Conservation (phyloP, 2,329 filamentous ascomycete species). For the Colletotrichum neosansevieriae region DNA sequence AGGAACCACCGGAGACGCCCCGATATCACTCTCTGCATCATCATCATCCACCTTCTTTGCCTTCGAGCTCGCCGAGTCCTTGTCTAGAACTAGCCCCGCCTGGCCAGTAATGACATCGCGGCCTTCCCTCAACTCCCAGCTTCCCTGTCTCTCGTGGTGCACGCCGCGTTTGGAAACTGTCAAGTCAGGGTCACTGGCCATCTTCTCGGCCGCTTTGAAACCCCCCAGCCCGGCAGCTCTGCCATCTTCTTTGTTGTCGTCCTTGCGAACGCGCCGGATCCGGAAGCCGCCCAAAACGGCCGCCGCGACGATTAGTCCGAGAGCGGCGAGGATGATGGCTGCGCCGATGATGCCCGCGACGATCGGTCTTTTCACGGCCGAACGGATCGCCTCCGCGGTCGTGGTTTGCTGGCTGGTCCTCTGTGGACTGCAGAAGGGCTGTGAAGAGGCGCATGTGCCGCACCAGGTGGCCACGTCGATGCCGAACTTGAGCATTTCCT, state of each 20-base stretch:
- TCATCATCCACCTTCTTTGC: conserved; percentile 48
- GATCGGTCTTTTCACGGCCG: conserved; percentile 46
- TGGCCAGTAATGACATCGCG: conserved; percentile 34
- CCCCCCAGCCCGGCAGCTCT: conserved; percentile 47
- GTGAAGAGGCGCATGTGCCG: conserved; percentile 51
- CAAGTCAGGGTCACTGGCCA: conserved; percentile 58
- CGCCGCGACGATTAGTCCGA: conserved; percentile 51
- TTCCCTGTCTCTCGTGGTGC: conserved; percentile 60
- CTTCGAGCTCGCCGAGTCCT: conserved; percentile 40
- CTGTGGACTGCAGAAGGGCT: conserved; percentile 53
- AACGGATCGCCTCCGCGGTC: conserved; percentile 4
- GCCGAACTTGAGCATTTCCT: conserved; percentile 52
- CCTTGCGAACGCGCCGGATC: conserved; percentile 42
- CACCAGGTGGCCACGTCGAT: conserved; percentile 58
- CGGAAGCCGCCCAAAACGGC: conserved; percentile 51
- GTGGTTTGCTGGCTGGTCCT: background rate
- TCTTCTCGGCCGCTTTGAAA: conserved; percentile 61
- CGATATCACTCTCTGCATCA: conserved; percentile 48
- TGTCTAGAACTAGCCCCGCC: conserved; percentile 44
- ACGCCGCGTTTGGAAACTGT: conserved; percentile 49
- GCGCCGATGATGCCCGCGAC: conserved; percentile 63
- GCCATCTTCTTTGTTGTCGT: conserved; percentile 27
- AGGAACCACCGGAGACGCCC: conserved; percentile 52
- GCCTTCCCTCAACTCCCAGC: conserved; percentile 60
- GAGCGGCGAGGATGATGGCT: conserved; percentile 51